Base-by-base conservation (phyloP, 306 rosid genomes). In the Quercus suber region DNA sequence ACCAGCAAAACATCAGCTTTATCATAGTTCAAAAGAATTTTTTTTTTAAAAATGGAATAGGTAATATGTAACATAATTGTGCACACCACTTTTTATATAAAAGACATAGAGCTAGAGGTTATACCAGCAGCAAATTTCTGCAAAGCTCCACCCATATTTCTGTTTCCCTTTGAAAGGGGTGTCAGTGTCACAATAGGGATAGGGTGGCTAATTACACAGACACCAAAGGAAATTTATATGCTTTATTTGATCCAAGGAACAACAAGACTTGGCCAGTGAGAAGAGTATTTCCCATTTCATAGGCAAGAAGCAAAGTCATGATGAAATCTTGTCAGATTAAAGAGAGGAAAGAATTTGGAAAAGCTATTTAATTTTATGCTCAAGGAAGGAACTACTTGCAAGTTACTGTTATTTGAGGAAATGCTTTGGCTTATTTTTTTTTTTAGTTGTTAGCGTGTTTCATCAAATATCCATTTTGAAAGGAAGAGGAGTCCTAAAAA, bases 131-230 rank as follows among this genome's bases (percentile, higher is more conserved):
- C 33, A 10, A 77, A 28, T 76, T 81, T 86, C 81, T 49, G 72
- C 33, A 87, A 82, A 84, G 90, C 59, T 18, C 80, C 79, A 6
- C 94, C 94, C 97, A 92, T 88, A 15, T 78, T 82, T 81, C 55
- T 74, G 3, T 78, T 72, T 43, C 0, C 8, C 55, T 43, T 25
- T 80, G 61, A 61, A 68, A 67, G 63, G 61, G 79, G 1, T 21
- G 49, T 27, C 79, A 69, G 1, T 21, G 69, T 27, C 77, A 69
- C 43, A 53, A 57, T 18, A 65, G 37, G 84, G 76, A 1, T 20
- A 25, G 30, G 79, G 56, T 79, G 77, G 65, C 57, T 30, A 53
- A 8, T 14, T 65, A 23, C 56, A 43, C 19, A 21, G 8, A 72
- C 41, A 70, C 10, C 25, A 71, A 69, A 43, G 55, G 74, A 77